Evolutionary conservation across 1,284 basidiomycete species (phyloP).

Genomic region (Pholiota adiposa): DNA sequence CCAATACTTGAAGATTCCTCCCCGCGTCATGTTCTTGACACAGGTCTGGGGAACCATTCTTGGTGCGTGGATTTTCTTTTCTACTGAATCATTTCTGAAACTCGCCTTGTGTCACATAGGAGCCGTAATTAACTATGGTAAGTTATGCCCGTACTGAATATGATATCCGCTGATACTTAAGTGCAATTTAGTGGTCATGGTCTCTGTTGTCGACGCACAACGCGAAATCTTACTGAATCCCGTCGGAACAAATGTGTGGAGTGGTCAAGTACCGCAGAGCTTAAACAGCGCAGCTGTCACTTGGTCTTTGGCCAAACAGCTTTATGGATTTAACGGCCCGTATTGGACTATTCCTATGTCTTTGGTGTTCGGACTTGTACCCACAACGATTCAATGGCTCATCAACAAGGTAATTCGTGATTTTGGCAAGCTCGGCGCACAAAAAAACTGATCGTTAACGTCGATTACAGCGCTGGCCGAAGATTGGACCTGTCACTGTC

Average conservation of each 20-base stretch:
- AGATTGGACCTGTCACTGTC: conserved; percentile 52
- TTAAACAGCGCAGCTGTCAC: conserved; percentile 54
- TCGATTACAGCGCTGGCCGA: conserved; percentile 47
- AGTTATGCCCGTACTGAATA: conserved; percentile 1
- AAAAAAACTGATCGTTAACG: neutral
- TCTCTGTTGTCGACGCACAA: conserved; percentile 55
- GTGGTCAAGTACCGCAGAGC: conserved; percentile 53
- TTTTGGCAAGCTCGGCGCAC: neutral
- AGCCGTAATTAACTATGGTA: conserved; percentile 44
- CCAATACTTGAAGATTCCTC: conserved; percentile 79
- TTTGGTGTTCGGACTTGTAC: conserved; percentile 54
- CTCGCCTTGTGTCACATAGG: conserved; percentile 23
- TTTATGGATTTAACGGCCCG: conserved; percentile 56
- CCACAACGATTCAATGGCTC: conserved; percentile 55
- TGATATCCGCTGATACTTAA: no score
- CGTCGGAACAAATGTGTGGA: conserved; percentile 63
- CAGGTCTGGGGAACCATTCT: conserved; percentile 71
- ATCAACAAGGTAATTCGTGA: conserved; percentile 45
- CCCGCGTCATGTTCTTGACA: conserved; percentile 68
- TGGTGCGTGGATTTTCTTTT: conserved; percentile 37
- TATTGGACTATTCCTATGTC: conserved; percentile 60
- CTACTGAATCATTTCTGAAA: neutral
- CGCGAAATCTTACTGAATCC: conserved; percentile 55
- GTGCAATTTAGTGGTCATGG: conserved; percentile 54
- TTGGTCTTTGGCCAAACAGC: conserved; percentile 50